Evolutionary conservation across 2,329 filamentous ascomycete species (phyloP).

Genomic region (Raffaelea ambrosiae): DNA sequence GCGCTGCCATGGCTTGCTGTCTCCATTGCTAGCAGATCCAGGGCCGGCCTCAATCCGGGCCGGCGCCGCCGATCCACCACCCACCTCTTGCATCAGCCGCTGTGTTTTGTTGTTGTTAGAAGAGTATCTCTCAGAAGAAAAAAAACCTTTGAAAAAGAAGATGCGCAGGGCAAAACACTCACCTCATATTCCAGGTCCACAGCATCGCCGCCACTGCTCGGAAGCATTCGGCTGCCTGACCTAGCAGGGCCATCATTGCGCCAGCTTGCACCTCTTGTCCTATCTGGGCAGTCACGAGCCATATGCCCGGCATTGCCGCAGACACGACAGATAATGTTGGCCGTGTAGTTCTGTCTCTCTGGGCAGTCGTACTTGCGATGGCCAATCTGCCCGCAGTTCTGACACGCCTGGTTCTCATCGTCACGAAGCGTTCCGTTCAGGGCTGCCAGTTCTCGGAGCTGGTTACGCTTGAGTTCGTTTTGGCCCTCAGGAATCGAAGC

Average conservation of each 20-base stretch:
- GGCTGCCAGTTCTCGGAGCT: slow-evolving; percentile 92
- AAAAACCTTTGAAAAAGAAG: no score
- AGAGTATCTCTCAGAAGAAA: slow-evolving; percentile 8
- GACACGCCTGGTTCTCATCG: slow-evolving; percentile 97
- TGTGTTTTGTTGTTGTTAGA: slow-evolving; percentile 37
- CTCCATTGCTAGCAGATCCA: slow-evolving; percentile 47
- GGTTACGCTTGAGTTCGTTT: slow-evolving; percentile 97
- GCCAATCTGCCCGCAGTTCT: slow-evolving; percentile 98
- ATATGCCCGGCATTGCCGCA: slow-evolving; percentile 98
- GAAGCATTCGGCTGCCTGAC: slow-evolving; percentile 56
- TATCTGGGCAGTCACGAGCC: slow-evolving; percentile 94
- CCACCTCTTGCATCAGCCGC: slow-evolving; percentile 98
- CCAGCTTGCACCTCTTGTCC: slow-evolving; percentile 85
- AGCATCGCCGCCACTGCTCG: slow-evolving; percentile 62
- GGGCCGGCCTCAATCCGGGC: slow-evolving; percentile 83
- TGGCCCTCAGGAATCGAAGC: slow-evolving; percentile 97
- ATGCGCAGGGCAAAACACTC: slow-evolving; percentile 29
- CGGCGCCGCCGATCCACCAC: slow-evolving; percentile 62
- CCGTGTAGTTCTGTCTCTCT: slow-evolving; percentile 96
- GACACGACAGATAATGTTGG: slow-evolving; percentile 96
- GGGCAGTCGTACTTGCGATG: slow-evolving; percentile 99
- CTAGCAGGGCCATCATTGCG: slow-evolving; percentile 62
- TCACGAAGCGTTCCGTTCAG: slow-evolving; percentile 98
- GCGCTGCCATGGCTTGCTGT: slow-evolving; percentile 80
- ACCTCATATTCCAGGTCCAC: slow-evolving; percentile 94